phyloP scores from a whole-genome alignment of 768 basidiomycete species.

The Hemileccinum impolitum region DNA sequence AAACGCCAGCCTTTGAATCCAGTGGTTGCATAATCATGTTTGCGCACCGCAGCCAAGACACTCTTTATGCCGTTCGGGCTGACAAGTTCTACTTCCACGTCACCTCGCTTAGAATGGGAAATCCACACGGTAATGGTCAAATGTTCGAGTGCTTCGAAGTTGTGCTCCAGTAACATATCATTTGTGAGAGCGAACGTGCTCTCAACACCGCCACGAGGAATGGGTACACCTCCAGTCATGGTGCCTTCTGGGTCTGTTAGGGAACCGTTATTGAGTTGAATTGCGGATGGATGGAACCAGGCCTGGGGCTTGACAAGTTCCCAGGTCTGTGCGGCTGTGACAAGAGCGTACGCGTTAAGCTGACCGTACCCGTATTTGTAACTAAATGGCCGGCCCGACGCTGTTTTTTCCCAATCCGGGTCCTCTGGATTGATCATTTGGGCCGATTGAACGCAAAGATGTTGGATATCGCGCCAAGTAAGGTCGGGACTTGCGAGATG shows the following conservation, averaged over 20 bases:
- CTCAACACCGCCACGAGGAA: conserved; percentile 59
- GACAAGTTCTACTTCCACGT: conserved; percentile 85
- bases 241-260: conserved; percentile 43
- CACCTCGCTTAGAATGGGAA: conserved; percentile 78
- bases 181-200: conserved; percentile 65
- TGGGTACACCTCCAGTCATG: conserved; percentile 63
- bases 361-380: conserved; percentile 98
- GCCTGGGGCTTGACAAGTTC: conserved; percentile 89
- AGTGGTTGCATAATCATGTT: conserved; percentile 55
- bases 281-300: conserved; percentile 75
- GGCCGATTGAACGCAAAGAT: conserved; percentile 78
- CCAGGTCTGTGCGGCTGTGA: conserved; percentile 81
- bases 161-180: conserved; percentile 63
- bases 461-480: conserved; percentile 94
- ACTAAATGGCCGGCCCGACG: conserved; percentile 48
- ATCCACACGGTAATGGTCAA: conserved; percentile 93
- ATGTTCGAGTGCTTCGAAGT: conserved; percentile 89
- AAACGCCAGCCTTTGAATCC: conserved; percentile 98
- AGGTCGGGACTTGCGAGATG: conserved; percentile 70
- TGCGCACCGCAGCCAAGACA: conserved; percentile 71
- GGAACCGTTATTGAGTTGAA: conserved; percentile 61
- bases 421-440: conserved; percentile 81
- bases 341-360: conserved; percentile 78
- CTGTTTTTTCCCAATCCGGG: conserved; percentile 89
- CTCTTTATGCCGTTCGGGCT: conserved; percentile 88